A percentile compares a stretch with the other conserved stretches of the same genome.
phyloP scores from a whole-genome alignment of 2,329 filamentous ascomycete species.

The Leptographium lundbergii region DNA sequence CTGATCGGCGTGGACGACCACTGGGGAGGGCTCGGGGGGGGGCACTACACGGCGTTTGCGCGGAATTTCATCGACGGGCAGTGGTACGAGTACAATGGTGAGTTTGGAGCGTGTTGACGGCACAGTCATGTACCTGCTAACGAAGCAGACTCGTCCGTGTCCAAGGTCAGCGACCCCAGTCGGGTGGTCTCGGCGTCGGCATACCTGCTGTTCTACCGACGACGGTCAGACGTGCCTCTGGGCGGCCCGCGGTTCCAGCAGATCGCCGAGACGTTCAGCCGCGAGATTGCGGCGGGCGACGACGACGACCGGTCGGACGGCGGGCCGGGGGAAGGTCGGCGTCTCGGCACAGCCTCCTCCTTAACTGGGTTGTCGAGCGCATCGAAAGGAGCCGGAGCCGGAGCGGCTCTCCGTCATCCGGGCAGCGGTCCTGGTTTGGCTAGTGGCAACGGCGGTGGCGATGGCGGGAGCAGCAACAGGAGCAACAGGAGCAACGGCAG shows the following conservation, averaged over 20 bases:
- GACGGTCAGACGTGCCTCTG: constrained; percentile 62
- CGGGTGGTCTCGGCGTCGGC: constrained; percentile 62
- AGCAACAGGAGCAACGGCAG: constrained; percentile 11
- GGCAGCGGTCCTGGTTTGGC: constrained; percentile 46
- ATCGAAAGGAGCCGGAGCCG: constrained; percentile 66
- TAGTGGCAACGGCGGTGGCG: constrained; percentile 17
- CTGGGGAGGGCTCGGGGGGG: constrained; percentile 82
- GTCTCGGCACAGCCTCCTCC: constrained; percentile 75
- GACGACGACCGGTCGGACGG: constrained; percentile 28
- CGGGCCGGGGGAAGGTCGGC: constrained; percentile 63
- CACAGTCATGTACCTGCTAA: too few species aligned
- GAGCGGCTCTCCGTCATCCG: constrained; percentile 52
- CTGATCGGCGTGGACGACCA: constrained; percentile 94
- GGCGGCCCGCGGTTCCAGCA: constrained; percentile 65
- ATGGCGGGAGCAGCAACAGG: constrained; percentile 10
- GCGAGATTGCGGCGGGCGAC: constrained; percentile 30
- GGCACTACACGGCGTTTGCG: constrained; percentile 90
- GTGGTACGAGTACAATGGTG: constrained; percentile 98
- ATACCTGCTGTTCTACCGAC: constrained; percentile 92
- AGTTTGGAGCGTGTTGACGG: constrained; percentile 18
- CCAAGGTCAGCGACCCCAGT: constrained; percentile 43
- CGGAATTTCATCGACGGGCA: constrained; percentile 80
- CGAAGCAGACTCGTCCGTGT: constrained; percentile 58
- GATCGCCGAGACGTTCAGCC: constrained; percentile 52
- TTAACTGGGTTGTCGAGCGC: constrained; percentile 84